Percentiles rank a stretch among this genome's conserved stretches.
Evolutionary conservation across 768 basidiomycete genomes (phyloP).

Genomic region (Suillus tomentosus): DNA sequence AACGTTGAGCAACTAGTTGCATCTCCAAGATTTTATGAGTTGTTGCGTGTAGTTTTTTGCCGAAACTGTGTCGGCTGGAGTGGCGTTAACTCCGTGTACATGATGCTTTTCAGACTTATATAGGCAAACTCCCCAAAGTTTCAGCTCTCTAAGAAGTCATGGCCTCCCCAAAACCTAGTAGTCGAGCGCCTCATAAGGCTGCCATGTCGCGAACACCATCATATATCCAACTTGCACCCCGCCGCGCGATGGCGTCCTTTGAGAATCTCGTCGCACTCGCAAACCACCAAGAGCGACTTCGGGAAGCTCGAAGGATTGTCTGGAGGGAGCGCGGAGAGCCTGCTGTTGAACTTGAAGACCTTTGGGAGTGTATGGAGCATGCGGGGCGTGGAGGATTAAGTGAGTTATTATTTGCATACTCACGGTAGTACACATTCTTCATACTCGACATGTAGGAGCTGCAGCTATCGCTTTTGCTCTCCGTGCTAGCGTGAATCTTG

Average conservation of each 20-base stretch:
- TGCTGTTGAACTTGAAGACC: constrained; percentile 61
- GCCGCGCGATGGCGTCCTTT: constrained; percentile 68
- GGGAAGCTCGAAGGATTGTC: constrained; percentile 74
- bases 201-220: constrained; percentile 29
- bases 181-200: neutral
- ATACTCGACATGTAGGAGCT: constrained; percentile 55
- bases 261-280: constrained; percentile 85
- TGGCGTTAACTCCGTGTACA: neutral
- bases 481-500: constrained; percentile 80
- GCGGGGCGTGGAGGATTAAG: constrained; percentile 70
- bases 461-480: constrained; percentile 79
- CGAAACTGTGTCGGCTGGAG: neutral
- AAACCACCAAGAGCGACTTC: constrained; percentile 76
- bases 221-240: constrained; percentile 54
- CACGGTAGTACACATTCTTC: neutral
- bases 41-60: neutral
- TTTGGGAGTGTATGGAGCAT: constrained; percentile 71
- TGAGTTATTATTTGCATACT: constrained; percentile 41
- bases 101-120: neutral
- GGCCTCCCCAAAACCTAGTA: constrained; percentile 4
- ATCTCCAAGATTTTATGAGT: neutral
- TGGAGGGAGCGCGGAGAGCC: constrained; percentile 82
- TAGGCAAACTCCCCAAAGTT: neutral
- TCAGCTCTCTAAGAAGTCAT: neutral
- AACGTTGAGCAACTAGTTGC: neutral